phyloP scores from a whole-genome alignment of 768 basidiomycete genomes.

The Lactarius hengduanensis region DNA sequence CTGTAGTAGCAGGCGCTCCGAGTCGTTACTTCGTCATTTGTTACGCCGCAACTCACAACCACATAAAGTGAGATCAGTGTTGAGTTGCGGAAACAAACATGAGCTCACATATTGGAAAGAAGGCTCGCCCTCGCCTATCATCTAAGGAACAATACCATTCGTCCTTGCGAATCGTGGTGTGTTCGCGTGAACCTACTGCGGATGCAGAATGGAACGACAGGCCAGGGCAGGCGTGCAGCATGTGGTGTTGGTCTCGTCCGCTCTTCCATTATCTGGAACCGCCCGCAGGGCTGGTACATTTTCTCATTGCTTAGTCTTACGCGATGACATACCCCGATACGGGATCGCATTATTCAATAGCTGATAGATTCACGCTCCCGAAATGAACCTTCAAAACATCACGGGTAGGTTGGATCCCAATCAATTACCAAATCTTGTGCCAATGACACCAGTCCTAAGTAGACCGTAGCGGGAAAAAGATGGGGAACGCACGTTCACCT shows the following conservation, averaged over 20 bases:
- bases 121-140: background rate
- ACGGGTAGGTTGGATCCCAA: constrained; percentile 42
- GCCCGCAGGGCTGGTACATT: background rate
- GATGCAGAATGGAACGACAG: background rate
- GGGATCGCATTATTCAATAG: background rate
- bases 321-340: background rate
- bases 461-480: background rate
- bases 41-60: background rate
- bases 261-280: background rate
- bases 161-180: background rate
- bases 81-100: background rate
- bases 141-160: background rate
- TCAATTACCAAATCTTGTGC: constrained; percentile 43
- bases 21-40: constrained; percentile 1
- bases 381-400: background rate
- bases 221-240: background rate
- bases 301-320: constrained; percentile 3
- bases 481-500: constrained; percentile 47
- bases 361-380: background rate
- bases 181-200: background rate
- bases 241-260: background rate
- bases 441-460: background rate
- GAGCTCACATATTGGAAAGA: background rate
- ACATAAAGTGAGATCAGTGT: background rate
- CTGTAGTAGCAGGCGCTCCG: background rate